Evolutionary conservation across 1,284 basidiomycete species (phyloP).

Genomic region (Ustanciosporium gigantosporum): DNA sequence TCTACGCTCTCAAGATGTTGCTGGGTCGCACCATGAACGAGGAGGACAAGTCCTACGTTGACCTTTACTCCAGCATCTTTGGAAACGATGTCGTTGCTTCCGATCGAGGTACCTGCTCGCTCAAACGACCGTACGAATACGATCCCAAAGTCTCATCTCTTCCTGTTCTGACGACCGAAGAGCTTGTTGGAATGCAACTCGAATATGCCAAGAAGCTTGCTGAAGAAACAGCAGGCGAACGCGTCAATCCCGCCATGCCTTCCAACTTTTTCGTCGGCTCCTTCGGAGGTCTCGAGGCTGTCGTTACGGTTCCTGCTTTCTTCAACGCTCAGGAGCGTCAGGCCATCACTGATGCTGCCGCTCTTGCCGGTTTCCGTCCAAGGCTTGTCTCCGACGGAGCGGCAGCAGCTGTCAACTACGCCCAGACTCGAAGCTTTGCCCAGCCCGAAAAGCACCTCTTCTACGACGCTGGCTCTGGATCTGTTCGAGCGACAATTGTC

Average conservation of each 20-base stretch:
- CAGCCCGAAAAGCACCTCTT: slow-evolving; percentile 79
- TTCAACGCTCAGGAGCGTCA: slow-evolving; percentile 73
- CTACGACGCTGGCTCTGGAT: slow-evolving; percentile 88
- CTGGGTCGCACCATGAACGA: slow-evolving; percentile 65
- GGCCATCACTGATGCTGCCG: slow-evolving; percentile 79
- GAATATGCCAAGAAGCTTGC: slow-evolving; percentile 86
- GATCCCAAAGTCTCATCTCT: slow-evolving; percentile 28
- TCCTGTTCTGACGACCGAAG: slow-evolving; percentile 69
- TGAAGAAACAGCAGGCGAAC: slow-evolving; percentile 69
- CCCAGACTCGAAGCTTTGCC: slow-evolving; percentile 85
- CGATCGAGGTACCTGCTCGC: slow-evolving; percentile 39
- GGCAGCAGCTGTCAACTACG: slow-evolving; percentile 67
- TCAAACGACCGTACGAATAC: slow-evolving; percentile 32
- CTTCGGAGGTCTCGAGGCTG: slow-evolving; percentile 56
- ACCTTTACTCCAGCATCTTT: slow-evolving; percentile 38
- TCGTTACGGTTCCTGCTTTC: slow-evolving; percentile 58
- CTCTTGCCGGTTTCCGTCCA: slow-evolving; percentile 82
- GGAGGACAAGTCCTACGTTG: slow-evolving; percentile 23
- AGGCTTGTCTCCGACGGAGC: slow-evolving; percentile 90
- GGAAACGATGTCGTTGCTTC: slow-evolving; percentile 43
- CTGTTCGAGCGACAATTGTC: slow-evolving; percentile 83
- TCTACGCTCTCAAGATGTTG: slow-evolving; percentile 83
- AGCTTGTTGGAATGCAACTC: slow-evolving; percentile 91
- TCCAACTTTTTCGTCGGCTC: slow-evolving; percentile 45
- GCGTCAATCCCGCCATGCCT: slow-evolving; percentile 43